Evolutionary conservation across 139 green algal species (phyloP).

Genomic region (Chlorella ohadii): DNA sequence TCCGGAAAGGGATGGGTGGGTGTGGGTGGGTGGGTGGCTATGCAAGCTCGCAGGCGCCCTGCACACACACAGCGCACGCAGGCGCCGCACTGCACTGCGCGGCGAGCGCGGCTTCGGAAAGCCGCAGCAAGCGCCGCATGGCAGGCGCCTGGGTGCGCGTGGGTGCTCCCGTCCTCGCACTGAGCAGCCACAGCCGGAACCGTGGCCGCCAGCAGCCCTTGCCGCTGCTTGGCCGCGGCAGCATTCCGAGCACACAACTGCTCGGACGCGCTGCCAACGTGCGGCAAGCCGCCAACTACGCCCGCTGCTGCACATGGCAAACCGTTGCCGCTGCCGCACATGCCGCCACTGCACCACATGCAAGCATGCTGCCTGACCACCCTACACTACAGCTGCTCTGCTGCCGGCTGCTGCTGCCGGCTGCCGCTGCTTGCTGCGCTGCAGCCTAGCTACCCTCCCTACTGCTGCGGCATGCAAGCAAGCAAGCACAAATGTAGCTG

Average conservation of each 20-base stretch:
- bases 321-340: not conserved
- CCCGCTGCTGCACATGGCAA: no score
- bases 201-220: not conserved
- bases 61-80: constrained; percentile 14
- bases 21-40: constrained; percentile 14
- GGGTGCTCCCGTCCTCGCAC: not conserved
- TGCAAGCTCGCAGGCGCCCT: constrained; percentile 33
- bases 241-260: no score
- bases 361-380: not conserved
- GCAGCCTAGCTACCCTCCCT: not conserved
- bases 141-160: constrained; percentile 2
- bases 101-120: not conserved
- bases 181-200: not conserved
- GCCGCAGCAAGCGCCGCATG: not conserved
- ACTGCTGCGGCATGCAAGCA: not conserved
- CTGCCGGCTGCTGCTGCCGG: no score
- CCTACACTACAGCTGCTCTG: no score
- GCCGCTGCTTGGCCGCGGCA: not conserved
- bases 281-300: no score
- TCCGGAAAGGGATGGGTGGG: not conserved
- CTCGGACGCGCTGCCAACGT: no score
- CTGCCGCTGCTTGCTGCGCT: no score
- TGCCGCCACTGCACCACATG: not conserved
- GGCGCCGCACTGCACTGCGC: not conserved
- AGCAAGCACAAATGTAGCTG: not conserved